Evolutionary conservation across 805 yeast species (phyloP).

Genomic region (Tetrapisispora fleetii): DNA sequence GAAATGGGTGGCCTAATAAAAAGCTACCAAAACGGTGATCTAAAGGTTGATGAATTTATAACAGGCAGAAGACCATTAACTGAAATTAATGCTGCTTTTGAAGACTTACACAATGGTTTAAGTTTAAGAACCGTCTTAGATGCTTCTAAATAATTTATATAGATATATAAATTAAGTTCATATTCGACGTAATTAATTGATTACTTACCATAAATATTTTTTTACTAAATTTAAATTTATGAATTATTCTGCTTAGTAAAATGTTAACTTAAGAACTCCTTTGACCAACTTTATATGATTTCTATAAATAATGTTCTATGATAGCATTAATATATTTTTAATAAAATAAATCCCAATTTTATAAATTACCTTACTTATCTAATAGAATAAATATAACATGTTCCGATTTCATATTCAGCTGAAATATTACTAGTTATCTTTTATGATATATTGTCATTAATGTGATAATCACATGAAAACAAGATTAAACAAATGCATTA

Average conservation of each 20-base stretch:
- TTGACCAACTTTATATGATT: too few relatives aligned
- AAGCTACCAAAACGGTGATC: slow-evolving; percentile 67
- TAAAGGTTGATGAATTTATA: slow-evolving; percentile 90
- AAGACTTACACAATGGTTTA: slow-evolving; percentile 88
- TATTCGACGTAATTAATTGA: too few relatives aligned
- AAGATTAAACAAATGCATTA: background rate
- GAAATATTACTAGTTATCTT: background rate
- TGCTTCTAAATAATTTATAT: slow-evolving; percentile 5
- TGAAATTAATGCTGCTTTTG: slow-evolving; percentile 80
- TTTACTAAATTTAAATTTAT: too few relatives aligned
- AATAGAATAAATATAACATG: background rate
- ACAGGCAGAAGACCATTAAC: slow-evolving; percentile 78
- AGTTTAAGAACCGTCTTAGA: slow-evolving; percentile 87
- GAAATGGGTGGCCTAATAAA: slow-evolving; percentile 88
- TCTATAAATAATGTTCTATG: background rate
- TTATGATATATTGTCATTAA: background rate
- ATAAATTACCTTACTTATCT: background rate
- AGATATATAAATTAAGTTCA: too few relatives aligned
- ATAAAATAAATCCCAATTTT: background rate
- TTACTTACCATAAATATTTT: too few relatives aligned
- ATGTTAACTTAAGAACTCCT: too few relatives aligned
- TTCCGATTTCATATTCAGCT: background rate
- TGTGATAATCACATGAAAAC: background rate
- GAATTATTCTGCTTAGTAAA: too few relatives aligned
- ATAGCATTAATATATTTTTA: background rate